These are phyloP conservation scores for Chlorella sp. DNA, from an alignment of 139 green algal genomes.

Conservation along the genomic window DNA sequence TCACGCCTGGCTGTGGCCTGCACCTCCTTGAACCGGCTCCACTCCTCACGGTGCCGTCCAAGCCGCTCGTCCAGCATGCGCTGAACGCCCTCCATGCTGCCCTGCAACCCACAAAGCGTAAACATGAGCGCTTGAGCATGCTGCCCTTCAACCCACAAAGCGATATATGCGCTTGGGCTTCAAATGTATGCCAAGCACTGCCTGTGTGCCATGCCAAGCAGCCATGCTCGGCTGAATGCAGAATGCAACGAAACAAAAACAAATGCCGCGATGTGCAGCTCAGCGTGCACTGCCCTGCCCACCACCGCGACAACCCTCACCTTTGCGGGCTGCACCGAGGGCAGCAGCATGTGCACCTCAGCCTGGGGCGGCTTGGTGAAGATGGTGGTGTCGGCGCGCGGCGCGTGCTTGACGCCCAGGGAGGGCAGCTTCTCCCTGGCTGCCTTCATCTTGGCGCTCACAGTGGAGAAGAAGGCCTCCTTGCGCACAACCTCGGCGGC, in stretches of 20 bases:
- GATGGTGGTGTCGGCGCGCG: conserved; percentile 24
- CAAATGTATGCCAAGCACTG: no score
- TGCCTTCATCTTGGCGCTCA: conserved; percentile 42
- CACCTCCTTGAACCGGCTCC: conserved; percentile 16
- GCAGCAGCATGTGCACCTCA: conserved; percentile 27
- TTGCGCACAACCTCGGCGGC: conserved; percentile 21
- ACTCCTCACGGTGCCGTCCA: conserved; percentile 21
- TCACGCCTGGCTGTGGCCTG: conserved; percentile 6
- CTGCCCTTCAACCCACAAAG: no score
- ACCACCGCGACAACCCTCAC: conserved; percentile 1
- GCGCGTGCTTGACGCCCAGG: conserved; percentile 22
- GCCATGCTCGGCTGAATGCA: no score
- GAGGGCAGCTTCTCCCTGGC: conserved; percentile 33
- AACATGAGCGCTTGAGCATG: no score
- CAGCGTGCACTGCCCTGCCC: neutral
- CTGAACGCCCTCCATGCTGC: conserved; percentile 22
- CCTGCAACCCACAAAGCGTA: no score
- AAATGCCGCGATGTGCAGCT: no score
- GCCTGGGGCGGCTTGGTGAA: conserved; percentile 13
- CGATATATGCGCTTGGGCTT: no score
- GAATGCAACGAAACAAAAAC: no score
- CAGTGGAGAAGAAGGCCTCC: conserved; percentile 23
- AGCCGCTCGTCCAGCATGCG: conserved; percentile 25
- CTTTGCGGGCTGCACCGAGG: neutral
- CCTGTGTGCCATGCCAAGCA: no score